These are phyloP conservation scores for Tricholoma terreum DNA, from an alignment of 768 basidiomycete genomes.

Conservation along the genomic window DNA sequence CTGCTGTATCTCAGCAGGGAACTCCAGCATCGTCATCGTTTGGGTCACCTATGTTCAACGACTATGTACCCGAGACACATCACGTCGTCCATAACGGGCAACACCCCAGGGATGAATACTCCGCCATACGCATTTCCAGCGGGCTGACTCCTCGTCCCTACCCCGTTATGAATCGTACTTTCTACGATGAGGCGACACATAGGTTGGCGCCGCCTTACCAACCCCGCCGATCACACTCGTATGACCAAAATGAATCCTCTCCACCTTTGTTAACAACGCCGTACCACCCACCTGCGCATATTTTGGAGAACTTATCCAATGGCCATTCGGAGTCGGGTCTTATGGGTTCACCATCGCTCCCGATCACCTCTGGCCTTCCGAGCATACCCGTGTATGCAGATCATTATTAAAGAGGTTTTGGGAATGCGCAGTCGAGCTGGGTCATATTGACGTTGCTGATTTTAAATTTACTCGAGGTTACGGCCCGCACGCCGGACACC, in stretches of 20 bases:
- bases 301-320: constrained; percentile 6
- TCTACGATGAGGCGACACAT: constrained; percentile 18
- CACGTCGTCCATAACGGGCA: constrained; percentile 8
- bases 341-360: constrained; percentile 8
- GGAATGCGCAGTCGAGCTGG: background rate
- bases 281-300: constrained; percentile 22
- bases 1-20: background rate
- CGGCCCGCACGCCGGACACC: no score
- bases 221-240: constrained; percentile 5
- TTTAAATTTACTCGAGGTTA: background rate
- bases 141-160: constrained; percentile 25
- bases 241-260: constrained; percentile 1
- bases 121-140: constrained; percentile 21
- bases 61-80: constrained; percentile 10
- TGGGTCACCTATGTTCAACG: constrained; percentile 4
- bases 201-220: constrained; percentile 16
- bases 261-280: constrained; percentile 27
- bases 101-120: constrained; percentile 17
- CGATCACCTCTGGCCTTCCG: constrained; percentile 16
- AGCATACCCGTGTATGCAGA: constrained; percentile 2
- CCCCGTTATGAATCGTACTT: constrained; percentile 23
- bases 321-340: constrained; percentile 3
- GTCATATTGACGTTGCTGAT: background rate
- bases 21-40: constrained; percentile 4
- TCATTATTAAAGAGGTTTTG: background rate